Base-by-base conservation (phyloP, 495 filamentous ascomycete genomes). In the Penicillium cataractarum region DNA sequence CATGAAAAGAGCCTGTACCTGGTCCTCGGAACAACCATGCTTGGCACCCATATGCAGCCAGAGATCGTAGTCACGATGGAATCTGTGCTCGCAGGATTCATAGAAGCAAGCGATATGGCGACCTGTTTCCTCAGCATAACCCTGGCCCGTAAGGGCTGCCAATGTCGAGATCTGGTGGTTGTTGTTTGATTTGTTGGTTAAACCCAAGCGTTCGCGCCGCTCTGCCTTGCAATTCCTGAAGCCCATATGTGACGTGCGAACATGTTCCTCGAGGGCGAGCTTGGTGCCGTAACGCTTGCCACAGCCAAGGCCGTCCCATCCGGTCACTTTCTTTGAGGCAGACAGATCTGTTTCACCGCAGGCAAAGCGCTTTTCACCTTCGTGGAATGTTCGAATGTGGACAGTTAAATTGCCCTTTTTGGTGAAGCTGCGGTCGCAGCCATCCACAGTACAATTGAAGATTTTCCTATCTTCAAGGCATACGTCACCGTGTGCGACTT, bases 361-460 rank as follows among this genome's bases (percentile, higher is more conserved):
- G n/a, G 89, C 79, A 62, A 89, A 96, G 2, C 84, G 83, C 40
- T 80, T 81, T 46, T 82, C 75, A 27, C 87, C 86, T 59, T 90
- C 79, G 67, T 99, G 95, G 1, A 89, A 87, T 4, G 84, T 87
- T 24, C 87, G 86, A 57, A 92, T 80, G 68, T 99, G 95, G 0
- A 87, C 85, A 31, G 87, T 89, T 22, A 97, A 81, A 69, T 97
- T 97, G 1, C 87, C 87, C 61, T 83, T 85, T 68, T 89, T 87
- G 8, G 91, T 91, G 75, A 96, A 96, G 57, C 78, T 83, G 58
- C 88, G 87, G 48, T 78, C 83, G 70, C 91, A 97, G 19, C 80
- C 89, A 7, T 77, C 71, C 65, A 84, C 78, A 0, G 83, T 82
- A 72, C 93, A 97, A 9, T 75, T 65, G 58, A 89, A 84, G 26